Evolutionary conservation across 2,329 filamentous ascomycete species (phyloP), one percentile per base, ranked within the genome.

Genomic region (Laburnicola sp.): DNA sequence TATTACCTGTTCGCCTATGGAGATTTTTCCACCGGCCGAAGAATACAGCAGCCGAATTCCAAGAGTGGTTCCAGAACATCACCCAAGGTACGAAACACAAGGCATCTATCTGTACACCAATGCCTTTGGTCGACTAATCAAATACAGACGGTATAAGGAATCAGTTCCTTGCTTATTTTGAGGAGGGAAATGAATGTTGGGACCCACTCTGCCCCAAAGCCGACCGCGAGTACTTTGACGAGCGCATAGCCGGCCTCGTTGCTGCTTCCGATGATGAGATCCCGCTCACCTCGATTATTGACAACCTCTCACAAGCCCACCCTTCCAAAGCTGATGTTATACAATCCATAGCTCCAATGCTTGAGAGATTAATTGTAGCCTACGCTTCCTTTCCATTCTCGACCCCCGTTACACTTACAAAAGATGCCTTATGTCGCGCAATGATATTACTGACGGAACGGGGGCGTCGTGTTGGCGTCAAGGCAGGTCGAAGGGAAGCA

Each of bases 351-450:
- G 27, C 39, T 23, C 26, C 27, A 3, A 22, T 21, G 9, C 28
- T 43, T n/a, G 8, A 32, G 9, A 6, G 21, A n/a, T 21, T 43
- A 4, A 34, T 43, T 21, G 27, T 25, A 8, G n/a, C 40, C 8
- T 27, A 43, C 22, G 40, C 40, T 7, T 27, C 28, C 21, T 43
- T 43, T n/a, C 40, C 40, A 22, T 43, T 43, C 28, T 43, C 30
- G 28, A 21, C 40, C 30, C 40, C 40, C 1, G 28, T 43, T 7
- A 6, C 3, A 23, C 28, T 43, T 6, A 34, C 16, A 25, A 21
- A 43, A 25, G 7, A 25, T n/a, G 28, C 40, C 3, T 34, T 43
- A 3, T 43, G 30, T 16, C 40, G 40, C 27, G 28, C 28, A 25
- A 26, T 43, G 21, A 6, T 34, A 5, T 30, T 43, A 32, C 21